Base-by-base conservation (phyloP, 2,329 filamentous ascomycete genomes). In the Beauveria brongniartii region DNA sequence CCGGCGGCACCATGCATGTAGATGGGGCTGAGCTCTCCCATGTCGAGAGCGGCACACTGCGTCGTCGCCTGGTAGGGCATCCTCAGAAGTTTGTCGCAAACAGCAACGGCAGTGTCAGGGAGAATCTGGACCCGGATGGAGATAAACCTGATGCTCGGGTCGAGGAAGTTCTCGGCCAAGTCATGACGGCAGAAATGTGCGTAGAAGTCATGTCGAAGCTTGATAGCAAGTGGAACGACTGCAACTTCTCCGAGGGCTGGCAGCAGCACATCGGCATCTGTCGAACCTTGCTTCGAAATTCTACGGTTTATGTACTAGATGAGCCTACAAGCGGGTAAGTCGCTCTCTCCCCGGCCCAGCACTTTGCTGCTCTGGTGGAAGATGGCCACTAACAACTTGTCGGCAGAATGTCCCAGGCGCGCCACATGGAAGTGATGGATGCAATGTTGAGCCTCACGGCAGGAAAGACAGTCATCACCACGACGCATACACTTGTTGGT, bases 311-410 rank as follows among this genome's bases (percentile, higher is more conserved):
- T 14, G 37, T 59, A 2, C n/a, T 59, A 40, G 56, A 59, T 24
- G 56, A 59, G 18, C 56, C 56, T 24, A 53, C 48, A 18, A 59
- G 56, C 24, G 56, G 56, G 56, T 59, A 37, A 14, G 56, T 30
- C 26, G 9, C 9, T 30, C 28, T 30, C 28, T 30, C 28, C 7
- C 28, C 9, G 3, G 9, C 3, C 9, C 28, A 10, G 9, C 2
- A 30, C 10, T 43, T 48, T 26, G 7, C 5, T 12, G 26, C 26
- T 28, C 7, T 28, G 26, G 26, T 28, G 26, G 26, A 47, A 34
- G 8, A 24, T 16, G 51, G 46, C 1, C 9, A 30, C 28, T 30
- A 30, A 30, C 28, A 30, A 30, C 28, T 10, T 30, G 28, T 10
- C 28, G 28, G 28, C 9, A 30, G 28, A 30, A 30, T 30, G 28